Conservation (phyloP, 2,329 filamentous ascomycete genomes). For the Cladobotryum mycophilum region DNA sequence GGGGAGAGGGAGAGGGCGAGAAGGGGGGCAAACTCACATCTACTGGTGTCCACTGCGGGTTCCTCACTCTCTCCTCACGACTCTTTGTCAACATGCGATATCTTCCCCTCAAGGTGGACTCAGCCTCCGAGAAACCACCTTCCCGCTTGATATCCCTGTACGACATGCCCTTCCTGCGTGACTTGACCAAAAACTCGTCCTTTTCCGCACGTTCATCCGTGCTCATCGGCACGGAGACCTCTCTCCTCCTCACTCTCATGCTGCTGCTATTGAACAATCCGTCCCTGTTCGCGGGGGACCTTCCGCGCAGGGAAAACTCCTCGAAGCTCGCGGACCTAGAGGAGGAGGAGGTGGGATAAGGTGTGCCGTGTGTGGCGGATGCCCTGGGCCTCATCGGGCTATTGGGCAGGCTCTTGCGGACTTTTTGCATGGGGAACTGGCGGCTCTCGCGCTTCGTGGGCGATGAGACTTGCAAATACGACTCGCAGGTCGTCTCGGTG, state of each 20-base stretch:
- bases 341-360: not conserved
- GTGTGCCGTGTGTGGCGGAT: too few species aligned
- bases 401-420: not conserved
- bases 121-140: conserved; percentile 55
- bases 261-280: not conserved
- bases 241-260: not conserved
- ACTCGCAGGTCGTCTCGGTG: too few species aligned
- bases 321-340: not conserved
- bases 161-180: conserved; percentile 50
- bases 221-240: not conserved
- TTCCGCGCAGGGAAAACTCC: not conserved
- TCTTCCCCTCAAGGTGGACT: conserved; percentile 66
- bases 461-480: not conserved
- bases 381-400: not conserved
- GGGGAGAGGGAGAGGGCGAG: not conserved
- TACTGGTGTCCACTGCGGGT: conserved; percentile 54
- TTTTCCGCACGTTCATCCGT: not conserved
- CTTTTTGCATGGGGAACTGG: not conserved
- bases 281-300: not conserved
- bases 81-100: conserved; percentile 60
- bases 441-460: not conserved
- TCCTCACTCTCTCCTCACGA: conserved; percentile 55
- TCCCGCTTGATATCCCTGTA: conserved; percentile 57
- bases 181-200: conserved; percentile 47
- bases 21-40: conserved; percentile 51